These are phyloP conservation scores for Didymella pomorum DNA, from an alignment of 2,329 filamentous ascomycete species.

Conservation along the genomic window DNA sequence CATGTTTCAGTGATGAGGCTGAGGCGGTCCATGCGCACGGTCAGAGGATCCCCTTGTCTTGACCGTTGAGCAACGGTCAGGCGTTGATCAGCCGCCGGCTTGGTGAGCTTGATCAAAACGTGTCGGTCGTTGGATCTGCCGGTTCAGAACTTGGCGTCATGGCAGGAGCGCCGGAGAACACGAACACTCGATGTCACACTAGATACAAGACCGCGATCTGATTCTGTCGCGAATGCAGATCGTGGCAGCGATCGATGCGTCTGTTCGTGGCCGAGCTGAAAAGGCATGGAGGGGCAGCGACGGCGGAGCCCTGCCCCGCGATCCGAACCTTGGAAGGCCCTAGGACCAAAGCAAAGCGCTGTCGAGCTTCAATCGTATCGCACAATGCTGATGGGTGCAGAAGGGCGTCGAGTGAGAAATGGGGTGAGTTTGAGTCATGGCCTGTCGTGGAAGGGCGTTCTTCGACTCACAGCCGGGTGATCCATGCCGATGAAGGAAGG, in stretches of 20 bases:
- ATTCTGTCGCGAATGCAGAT: background rate
- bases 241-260: too few relatives aligned
- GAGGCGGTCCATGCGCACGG: slow-evolving; percentile 15
- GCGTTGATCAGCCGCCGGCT: slow-evolving; percentile 19
- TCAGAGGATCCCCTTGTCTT: slow-evolving; percentile 10
- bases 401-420: background rate
- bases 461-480: background rate
- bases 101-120: slow-evolving; percentile 25
- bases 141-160: background rate
- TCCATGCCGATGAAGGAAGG: slow-evolving; percentile 9
- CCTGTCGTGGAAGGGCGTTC: slow-evolving; percentile 13
- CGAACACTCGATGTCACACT: too few relatives aligned
- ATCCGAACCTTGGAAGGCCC: background rate
- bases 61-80: slow-evolving; percentile 11
- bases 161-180: background rate
- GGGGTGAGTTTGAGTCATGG: slow-evolving; percentile 3
- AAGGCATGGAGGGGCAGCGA: background rate
- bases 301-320: slow-evolving; percentile 6
- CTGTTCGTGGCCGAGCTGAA: background rate
- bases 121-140: background rate
- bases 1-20: slow-evolving; percentile 27
- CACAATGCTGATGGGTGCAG: background rate
- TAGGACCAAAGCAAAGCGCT: background rate
- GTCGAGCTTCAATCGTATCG: background rate
- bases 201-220: too few relatives aligned